Evolutionary conservation across 106 monocot species (phyloP).

Genomic region (Iris macrosiphon): DNA sequence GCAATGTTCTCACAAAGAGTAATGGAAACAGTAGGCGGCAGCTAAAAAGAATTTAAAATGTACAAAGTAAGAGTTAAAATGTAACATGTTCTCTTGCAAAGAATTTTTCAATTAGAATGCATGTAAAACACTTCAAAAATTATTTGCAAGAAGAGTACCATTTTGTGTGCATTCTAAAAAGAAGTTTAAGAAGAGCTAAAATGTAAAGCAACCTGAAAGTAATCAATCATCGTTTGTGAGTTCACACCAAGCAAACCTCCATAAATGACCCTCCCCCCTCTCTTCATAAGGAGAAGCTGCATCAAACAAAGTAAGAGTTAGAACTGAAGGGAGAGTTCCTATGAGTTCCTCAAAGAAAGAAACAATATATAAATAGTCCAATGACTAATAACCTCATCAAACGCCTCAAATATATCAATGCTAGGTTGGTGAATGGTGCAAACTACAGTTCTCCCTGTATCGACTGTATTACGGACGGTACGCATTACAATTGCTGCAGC

Average conservation of each 20-base stretch:
- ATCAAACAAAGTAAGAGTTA: background rate
- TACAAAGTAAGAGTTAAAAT: too few species aligned
- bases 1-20: too few species aligned
- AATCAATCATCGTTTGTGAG: conserved; percentile 35
- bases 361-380: too few species aligned
- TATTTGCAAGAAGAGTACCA: too few species aligned
- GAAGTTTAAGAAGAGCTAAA: too few species aligned
- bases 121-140: too few species aligned
- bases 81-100: too few species aligned
- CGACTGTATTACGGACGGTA: conserved; percentile 38
- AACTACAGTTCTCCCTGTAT: conserved; percentile 43
- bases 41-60: too few species aligned
- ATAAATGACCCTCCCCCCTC: conserved; percentile 39
- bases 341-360: too few species aligned
- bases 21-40: too few species aligned
- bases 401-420: conserved; percentile 52
- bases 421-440: conserved; percentile 48
- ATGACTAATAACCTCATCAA: conserved; percentile 70
- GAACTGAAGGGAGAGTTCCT: background rate
- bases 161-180: too few species aligned
- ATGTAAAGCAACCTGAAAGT: conserved; percentile 27
- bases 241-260: conserved; percentile 30
- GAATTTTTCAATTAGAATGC: too few species aligned
- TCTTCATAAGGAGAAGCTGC: conserved; percentile 45
- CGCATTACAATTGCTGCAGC: conserved; percentile 60